Evolutionary conservation across 164 flowering plant genomes (phyloP).

Genomic region (Vitis rotundifolia): DNA sequence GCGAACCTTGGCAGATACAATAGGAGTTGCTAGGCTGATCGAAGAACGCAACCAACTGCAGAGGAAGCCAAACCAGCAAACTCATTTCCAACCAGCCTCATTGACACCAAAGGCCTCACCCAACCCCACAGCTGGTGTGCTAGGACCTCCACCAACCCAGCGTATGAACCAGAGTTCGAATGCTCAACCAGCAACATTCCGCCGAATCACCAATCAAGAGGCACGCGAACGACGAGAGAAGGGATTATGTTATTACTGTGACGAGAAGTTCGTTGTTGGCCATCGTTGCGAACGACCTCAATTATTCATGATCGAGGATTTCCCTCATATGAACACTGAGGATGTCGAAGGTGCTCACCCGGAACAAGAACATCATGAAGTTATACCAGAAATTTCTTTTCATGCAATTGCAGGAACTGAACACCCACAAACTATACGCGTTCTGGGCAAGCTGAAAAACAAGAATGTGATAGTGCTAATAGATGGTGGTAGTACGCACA

Average conservation of each 20-base stretch:
- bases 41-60: neutral
- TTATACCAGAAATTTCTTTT: constrained; percentile 16
- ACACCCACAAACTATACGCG: constrained; percentile 13
- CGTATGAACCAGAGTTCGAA: neutral
- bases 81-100: neutral
- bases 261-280: constrained; percentile 11
- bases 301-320: constrained; percentile 14
- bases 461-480: constrained; percentile 7
- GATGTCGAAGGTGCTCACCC: neutral
- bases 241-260: constrained; percentile 15
- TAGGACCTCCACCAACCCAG: constrained; percentile 12
- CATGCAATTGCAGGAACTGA: too few relatives aligned
- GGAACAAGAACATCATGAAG: neutral
- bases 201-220: constrained; percentile 14
- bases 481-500: too few relatives aligned
- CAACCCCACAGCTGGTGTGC: neutral
- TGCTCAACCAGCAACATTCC: neutral
- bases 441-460: constrained; percentile 8
- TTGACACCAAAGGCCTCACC: neutral
- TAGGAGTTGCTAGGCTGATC: too few relatives aligned
- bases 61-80: neutral
- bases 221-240: constrained; percentile 12
- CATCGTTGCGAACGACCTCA: constrained; percentile 9
- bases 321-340: neutral
- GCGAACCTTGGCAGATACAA: too few relatives aligned